phyloP scores from a whole-genome alignment of 768 basidiomycete species.

The Hericium rajendrae region DNA sequence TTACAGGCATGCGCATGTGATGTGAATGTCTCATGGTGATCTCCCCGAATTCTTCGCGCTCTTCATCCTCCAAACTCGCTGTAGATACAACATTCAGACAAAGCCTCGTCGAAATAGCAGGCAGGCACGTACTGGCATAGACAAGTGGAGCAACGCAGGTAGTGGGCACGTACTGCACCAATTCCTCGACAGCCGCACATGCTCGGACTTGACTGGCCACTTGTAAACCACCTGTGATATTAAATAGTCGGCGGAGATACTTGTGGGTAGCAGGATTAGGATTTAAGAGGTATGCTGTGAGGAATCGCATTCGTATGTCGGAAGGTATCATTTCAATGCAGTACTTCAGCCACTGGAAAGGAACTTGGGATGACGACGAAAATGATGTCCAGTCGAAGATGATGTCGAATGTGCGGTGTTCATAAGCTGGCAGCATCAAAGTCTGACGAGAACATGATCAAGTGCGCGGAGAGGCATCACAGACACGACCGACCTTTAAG shows the following conservation, averaged over 20 bases:
- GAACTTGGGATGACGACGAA: slow-evolving; percentile 64
- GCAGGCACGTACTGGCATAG: slow-evolving; percentile 44
- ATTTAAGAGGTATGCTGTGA: slow-evolving; percentile 57
- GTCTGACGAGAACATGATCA: slow-evolving; percentile 27
- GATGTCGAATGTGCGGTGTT: slow-evolving; percentile 50
- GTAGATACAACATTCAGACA: not conserved
- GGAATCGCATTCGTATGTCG: slow-evolving; percentile 58
- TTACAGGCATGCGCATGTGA: slow-evolving; percentile 63
- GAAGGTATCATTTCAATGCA: slow-evolving; percentile 65
- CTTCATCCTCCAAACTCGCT: slow-evolving; percentile 61
- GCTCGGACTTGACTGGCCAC: slow-evolving; percentile 32
- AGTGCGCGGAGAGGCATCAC: not conserved
- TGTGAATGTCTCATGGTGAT: slow-evolving; percentile 59
- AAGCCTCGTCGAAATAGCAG: slow-evolving; percentile 2
- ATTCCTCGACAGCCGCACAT: slow-evolving; percentile 53
- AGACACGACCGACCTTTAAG: slow-evolving; percentile 43
- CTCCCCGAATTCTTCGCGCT: slow-evolving; percentile 40
- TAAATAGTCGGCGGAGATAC: slow-evolving; percentile 70
- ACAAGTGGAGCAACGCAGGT: slow-evolving; percentile 36
- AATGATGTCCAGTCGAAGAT: slow-evolving; percentile 80
- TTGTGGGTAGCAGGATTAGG: slow-evolving; percentile 62
- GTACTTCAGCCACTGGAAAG: slow-evolving; percentile 73
- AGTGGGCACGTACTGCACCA: slow-evolving; percentile 46
- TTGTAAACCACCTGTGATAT: slow-evolving; percentile 43
- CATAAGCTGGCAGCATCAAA: slow-evolving; percentile 38